Evolutionary conservation across 2,329 filamentous ascomycete species (phyloP), one percentile per base, ranked within the genome.

Genomic region (Fusarium sp.): DNA sequence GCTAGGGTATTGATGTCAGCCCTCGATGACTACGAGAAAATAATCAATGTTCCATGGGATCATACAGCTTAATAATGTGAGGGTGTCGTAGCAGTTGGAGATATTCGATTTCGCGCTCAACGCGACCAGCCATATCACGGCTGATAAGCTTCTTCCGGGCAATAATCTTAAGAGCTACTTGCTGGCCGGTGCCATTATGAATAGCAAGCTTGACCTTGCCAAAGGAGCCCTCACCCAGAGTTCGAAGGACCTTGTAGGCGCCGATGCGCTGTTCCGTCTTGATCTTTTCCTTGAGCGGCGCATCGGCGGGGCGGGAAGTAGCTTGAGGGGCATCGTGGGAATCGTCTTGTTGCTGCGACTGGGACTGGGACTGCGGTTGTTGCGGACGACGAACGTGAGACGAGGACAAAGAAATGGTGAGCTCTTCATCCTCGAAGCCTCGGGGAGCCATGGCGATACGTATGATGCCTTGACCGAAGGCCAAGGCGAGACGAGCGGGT

Each of bases 111-210:
- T 99, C 96, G 74, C 96, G 90, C 84, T 99, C 96, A 70, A 99
- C 97, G 66, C 96, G 90, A 65, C 96, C 96, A 56, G 97, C 94
- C 96, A 99, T 98, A 81, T 99, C 96, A 77, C 95, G 88, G 74
- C 94, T 98, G 75, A 98, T 94, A 77, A 99, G 88, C 84, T 98
- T 97, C 84, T 96, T 96, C 72, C 96, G 89, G 44, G 94, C 93
- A 77, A 99, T 99, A 78, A 98, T 98, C 86, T 99, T 99, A 78
- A 99, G 87, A 29, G 96, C 96, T 53, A 99, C 96, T 83, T 98
- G 93, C 81, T 98, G 94, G 70, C 93, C 93, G 73, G 93, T 98
- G 73, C 94, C 90, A 76, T 94, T 90, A 79, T 99, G 96, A 44
- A 94, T 92, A 24, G 96, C 96, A 75, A 99, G 88, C 85, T 98